Evolutionary conservation across 106 monocot species (phyloP), one percentile per base, ranked within the genome.

Genomic region (Dactylorhiza incarnata): DNA sequence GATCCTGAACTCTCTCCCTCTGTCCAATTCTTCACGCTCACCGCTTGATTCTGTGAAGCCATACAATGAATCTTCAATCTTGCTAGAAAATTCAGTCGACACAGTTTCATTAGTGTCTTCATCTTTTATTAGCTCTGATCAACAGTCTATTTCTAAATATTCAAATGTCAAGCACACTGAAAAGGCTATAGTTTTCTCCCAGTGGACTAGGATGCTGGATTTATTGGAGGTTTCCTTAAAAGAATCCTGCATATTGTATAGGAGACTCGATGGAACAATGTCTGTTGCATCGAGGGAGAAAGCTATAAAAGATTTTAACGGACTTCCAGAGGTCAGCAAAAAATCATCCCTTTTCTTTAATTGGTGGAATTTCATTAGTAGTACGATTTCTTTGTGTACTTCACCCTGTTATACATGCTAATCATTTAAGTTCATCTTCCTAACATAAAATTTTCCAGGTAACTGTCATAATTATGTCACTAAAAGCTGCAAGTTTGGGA

Each of bases 121-220:
- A 43, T 5, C 44, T 45, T 77, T 66, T 48, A 70, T 29, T 44
- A 44, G 20, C 51, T 75, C 80, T 48, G 58, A 20, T 3, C 75
- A 81, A 73, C 15, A 20, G 23, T 45, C 29, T 26, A 74, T 80
- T 26, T 37, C 16, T 47, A 23, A 66, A 56, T 61, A 15, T 63
- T 72, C 74, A 65, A 83, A 23, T 50, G 46, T 15, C 48, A 68
- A 79, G 48, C 44, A 68, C 74, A 76, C 88, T 26, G 93, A 93
- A 77, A 96, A 96, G 77, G 96, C 96, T 25, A 90, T 96, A 17
- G 84, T 96, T 44, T 96, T 93, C 79, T 96, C 96, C 37, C 96
- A 96, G 79, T 93, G 96, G 96, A 96, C 96, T 50, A 81, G 90
- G 50, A 96, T 96, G 96, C 63, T 96, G 77, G 96, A 96, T 81